A percentile compares a stretch with the other conserved stretches of the same genome.
Evolutionary conservation across 1,284 basidiomycete species (phyloP).

Genomic region (Coniferiporia sulphurascens): DNA sequence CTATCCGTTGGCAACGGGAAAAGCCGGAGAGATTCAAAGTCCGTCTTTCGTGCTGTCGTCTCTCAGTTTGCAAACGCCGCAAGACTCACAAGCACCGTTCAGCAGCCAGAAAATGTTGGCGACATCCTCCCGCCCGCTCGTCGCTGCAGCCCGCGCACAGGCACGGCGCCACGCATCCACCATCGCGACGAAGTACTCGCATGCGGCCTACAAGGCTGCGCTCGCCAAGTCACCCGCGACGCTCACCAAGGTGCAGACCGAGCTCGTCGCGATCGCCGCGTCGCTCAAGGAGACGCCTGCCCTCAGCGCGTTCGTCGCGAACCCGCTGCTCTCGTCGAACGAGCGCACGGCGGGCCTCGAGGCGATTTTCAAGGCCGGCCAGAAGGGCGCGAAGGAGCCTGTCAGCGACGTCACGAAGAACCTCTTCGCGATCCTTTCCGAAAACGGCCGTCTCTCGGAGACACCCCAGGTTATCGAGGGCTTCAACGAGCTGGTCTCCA

Average conservation of each 20-base stretch:
- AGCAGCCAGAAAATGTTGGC: conserved; percentile 16
- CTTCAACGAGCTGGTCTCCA: conserved; percentile 86
- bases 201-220: conserved; percentile 90
- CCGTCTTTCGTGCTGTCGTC: neutral
- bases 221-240: conserved; percentile 77
- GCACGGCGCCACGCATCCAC: conserved; percentile 66
- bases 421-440: conserved; percentile 85
- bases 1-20: neutral
- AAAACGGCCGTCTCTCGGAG: conserved; percentile 89
- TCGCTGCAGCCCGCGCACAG: conserved; percentile 29
- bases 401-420: conserved; percentile 88
- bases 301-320: conserved; percentile 68
- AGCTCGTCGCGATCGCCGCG: conserved; percentile 69
- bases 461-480: conserved; percentile 86
- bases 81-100: neutral
- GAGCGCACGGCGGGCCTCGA: conserved; percentile 74
- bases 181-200: conserved; percentile 89
- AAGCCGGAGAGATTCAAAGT: neutral
- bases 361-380: conserved; percentile 53
- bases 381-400: conserved; percentile 64
- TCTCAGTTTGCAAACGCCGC: neutral
- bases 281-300: conserved; percentile 63
- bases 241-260: conserved; percentile 78
- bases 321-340: conserved; percentile 82
- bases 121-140: conserved; percentile 13